These are phyloP conservation scores for Panaeolus papilionaceus DNA, from an alignment of 768 basidiomycete genomes.

Conservation along the genomic window DNA sequence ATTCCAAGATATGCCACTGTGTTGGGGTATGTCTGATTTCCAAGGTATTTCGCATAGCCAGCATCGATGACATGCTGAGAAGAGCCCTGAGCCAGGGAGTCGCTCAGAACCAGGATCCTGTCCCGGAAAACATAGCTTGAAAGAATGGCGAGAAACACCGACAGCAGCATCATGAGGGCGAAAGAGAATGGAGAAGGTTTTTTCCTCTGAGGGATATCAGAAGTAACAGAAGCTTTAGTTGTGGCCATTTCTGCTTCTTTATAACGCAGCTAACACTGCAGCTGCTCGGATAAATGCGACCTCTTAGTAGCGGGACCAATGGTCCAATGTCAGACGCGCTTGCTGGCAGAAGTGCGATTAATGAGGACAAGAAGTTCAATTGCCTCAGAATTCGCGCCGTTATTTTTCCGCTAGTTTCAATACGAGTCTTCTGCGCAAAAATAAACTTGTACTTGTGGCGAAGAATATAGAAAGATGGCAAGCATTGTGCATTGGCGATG, in stretches of 20 bases:
- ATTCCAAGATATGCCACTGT: conserved; percentile 64
- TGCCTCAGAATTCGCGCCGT: background rate
- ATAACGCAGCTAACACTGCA: background rate
- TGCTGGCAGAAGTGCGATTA: conserved; percentile 12
- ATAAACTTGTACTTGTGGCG: background rate
- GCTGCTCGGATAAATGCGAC: background rate
- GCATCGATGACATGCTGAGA: conserved; percentile 49
- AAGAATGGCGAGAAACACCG: conserved; percentile 21
- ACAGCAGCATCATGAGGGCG: conserved; percentile 22
- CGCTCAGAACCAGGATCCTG: conserved; percentile 20
- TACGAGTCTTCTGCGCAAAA: background rate
- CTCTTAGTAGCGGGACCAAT: background rate
- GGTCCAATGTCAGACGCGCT: conserved; percentile 8
- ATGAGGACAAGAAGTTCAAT: conserved; percentile 3
- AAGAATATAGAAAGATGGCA: background rate
- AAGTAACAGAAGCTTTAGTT: background rate
- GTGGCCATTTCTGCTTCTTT: background rate
- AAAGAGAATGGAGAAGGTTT: background rate
- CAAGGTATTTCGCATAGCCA: conserved; percentile 64
- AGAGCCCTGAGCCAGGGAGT: background rate
- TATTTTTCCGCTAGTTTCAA: background rate
- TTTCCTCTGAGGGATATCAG: background rate
- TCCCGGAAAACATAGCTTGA: conserved; percentile 25
- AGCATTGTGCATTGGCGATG: background rate
- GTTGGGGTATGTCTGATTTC: conserved; percentile 57